These are phyloP conservation scores for Starmera caribaea DNA, from an alignment of 805 yeast species.

Conservation along the genomic window DNA sequence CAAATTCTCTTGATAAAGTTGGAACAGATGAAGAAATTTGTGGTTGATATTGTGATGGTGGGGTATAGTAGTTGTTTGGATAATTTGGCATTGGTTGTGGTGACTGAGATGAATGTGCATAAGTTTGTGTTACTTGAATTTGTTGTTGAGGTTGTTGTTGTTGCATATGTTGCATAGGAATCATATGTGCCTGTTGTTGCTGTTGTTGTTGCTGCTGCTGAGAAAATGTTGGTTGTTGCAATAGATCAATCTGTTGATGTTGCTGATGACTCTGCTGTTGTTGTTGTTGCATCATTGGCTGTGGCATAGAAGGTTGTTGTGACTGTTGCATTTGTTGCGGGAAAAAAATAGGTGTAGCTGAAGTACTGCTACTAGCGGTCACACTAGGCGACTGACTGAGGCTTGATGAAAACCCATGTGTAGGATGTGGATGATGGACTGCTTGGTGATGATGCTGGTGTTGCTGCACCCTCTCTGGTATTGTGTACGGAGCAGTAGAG, in stretches of 20 bases:
- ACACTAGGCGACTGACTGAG: too few species aligned
- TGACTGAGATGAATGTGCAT: conserved; percentile 3
- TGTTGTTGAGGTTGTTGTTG: conserved; percentile 3
- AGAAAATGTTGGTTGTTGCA: conserved; percentile 4
- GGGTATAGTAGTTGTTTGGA: conserved; percentile 4
- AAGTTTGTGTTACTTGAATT: conserved; percentile 2
- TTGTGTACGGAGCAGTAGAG: conserved; percentile 28
- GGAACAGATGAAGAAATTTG: conserved; percentile 27
- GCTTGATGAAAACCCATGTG: too few species aligned
- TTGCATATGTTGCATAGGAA: conserved; percentile 4
- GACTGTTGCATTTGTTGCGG: not conserved
- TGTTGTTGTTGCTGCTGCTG: conserved; percentile 7
- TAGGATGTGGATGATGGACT: not conserved
- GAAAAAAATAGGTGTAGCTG: too few species aligned
- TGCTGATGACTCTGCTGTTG: conserved; percentile 5
- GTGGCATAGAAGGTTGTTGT: not conserved
- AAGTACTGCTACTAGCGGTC: too few species aligned
- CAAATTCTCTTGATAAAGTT: conserved; percentile 50
- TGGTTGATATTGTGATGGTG: not conserved
- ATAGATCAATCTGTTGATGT: conserved; percentile 14
- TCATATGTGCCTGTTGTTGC: conserved; percentile 2
- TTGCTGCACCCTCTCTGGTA: conserved; percentile 14
- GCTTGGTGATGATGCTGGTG: conserved; percentile 6
- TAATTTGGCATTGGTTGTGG: conserved; percentile 1
- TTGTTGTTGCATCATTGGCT: conserved; percentile 5